A percentile compares a stretch with the other conserved stretches of the same genome.
Evolutionary conservation across 2,329 filamentous ascomycete species (phyloP).

Genomic region (Pseudohalonectria lignicola): DNA sequence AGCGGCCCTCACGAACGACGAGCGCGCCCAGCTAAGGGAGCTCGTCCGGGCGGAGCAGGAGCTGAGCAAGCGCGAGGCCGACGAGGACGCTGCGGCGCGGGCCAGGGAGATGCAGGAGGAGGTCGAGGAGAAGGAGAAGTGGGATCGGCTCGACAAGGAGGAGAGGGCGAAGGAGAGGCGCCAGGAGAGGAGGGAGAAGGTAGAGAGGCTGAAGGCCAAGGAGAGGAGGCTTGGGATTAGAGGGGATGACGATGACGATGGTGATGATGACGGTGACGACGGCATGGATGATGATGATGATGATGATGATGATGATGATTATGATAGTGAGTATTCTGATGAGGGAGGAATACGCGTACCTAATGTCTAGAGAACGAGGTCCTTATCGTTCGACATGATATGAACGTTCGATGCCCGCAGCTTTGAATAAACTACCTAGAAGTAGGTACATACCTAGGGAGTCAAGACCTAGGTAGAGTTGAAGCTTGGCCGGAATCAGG

Average conservation of each 20-base stretch:
- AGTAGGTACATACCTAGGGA: too few relatives aligned
- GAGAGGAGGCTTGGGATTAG: background rate
- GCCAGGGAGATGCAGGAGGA: background rate
- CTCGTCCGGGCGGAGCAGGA: background rate
- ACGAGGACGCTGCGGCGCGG: constrained; percentile 2
- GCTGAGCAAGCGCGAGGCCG: constrained; percentile 6
- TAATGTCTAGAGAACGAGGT: too few relatives aligned
- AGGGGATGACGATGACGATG: background rate
- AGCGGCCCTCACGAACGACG: background rate
- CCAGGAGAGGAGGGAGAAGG: background rate
- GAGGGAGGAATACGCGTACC: too few relatives aligned
- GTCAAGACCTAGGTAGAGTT: too few relatives aligned
- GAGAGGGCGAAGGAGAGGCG: background rate
- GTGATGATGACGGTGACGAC: too few relatives aligned
- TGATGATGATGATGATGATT: background rate
- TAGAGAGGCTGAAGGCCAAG: background rate
- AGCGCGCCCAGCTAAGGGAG: background rate
- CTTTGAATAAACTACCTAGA: too few relatives aligned
- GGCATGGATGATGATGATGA: too few relatives aligned
- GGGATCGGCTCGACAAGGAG: background rate
- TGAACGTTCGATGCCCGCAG: too few relatives aligned
- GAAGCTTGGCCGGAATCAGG: too few relatives aligned
- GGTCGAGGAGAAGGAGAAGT: background rate
- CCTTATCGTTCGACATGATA: too few relatives aligned
- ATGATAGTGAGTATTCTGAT: background rate